A percentile compares a stretch with the other conserved stretches of the same genome.
Conservation (phyloP, 2,329 filamentous ascomycete species). For the Boeremia exigua region DNA sequence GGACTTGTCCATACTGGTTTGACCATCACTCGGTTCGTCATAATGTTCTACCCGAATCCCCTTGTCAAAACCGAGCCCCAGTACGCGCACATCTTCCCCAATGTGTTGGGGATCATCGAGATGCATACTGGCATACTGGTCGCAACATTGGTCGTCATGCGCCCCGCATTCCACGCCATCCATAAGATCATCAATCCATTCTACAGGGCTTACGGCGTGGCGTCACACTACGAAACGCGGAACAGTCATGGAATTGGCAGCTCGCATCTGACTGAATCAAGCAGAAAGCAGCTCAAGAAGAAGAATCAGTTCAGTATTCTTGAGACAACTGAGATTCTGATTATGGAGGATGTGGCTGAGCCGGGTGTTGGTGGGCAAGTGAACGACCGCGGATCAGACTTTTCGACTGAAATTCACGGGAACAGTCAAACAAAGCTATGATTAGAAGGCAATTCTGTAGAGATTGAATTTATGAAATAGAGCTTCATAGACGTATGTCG, state of each 20-base stretch:
- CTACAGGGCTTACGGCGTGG: neutral
- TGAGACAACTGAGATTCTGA: slow-evolving; percentile 15
- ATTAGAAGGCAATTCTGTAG: neutral
- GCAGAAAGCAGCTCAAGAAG: neutral
- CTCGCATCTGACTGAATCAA: slow-evolving; percentile 4
- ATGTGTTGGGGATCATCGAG: slow-evolving; percentile 14
- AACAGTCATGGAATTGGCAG: neutral
- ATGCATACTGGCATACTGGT: slow-evolving; percentile 19
- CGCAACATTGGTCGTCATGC: slow-evolving; percentile 18
- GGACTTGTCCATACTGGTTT: slow-evolving; percentile 14
- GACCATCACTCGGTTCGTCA: slow-evolving; percentile 16
- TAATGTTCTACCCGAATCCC: slow-evolving; percentile 18
- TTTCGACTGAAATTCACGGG: neutral
- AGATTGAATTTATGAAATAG: neutral
- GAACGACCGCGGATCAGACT: neutral
- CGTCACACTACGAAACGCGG: slow-evolving; percentile 7
- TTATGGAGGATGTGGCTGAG: slow-evolving; percentile 2
- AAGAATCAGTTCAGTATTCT: slow-evolving; percentile 16
- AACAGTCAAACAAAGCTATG: neutral
- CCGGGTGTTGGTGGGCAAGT: neutral
- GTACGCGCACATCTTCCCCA: slow-evolving; percentile 17
- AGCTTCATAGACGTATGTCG: neutral
- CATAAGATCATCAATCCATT: neutral
- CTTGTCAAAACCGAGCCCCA: slow-evolving; percentile 16
- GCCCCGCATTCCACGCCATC: slow-evolving; percentile 12